A percentile compares a stretch with the other conserved stretches of the same genome.
Evolutionary conservation across 805 yeast genomes (phyloP).

Genomic region (Saturnispora mendoncae): DNA sequence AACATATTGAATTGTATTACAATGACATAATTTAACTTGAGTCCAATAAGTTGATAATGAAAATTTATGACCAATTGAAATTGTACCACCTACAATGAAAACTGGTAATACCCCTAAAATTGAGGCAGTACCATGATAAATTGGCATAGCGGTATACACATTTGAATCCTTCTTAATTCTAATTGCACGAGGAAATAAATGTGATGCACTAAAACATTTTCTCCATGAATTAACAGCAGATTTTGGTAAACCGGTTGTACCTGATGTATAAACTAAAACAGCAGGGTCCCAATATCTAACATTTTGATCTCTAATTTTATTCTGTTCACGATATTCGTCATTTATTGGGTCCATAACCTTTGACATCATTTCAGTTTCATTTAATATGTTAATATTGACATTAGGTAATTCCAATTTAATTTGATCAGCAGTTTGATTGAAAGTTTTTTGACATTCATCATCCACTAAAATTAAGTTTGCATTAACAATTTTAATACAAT

Average conservation of each 20-base stretch:
- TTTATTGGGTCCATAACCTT: slow-evolving; percentile 22
- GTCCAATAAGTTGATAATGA: slow-evolving; percentile 85
- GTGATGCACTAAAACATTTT: slow-evolving; percentile 64
- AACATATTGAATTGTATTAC: slow-evolving; percentile 85
- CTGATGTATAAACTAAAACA: slow-evolving; percentile 78
- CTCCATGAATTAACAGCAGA: slow-evolving; percentile 92
- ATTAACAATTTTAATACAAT: slow-evolving; percentile 66
- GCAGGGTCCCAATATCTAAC: slow-evolving; percentile 56
- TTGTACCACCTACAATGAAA: slow-evolving; percentile 55
- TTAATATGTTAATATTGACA: slow-evolving; percentile 15
- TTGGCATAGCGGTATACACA: slow-evolving; percentile 88
- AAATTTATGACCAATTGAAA: slow-evolving; percentile 72
- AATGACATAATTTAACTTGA: slow-evolving; percentile 59
- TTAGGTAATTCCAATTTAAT: slow-evolving; percentile 31
- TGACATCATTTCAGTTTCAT: slow-evolving; percentile 16
- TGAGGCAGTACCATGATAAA: slow-evolving; percentile 92
- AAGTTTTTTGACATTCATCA: slow-evolving; percentile 41
- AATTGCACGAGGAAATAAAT: slow-evolving; percentile 61
- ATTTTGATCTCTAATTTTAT: slow-evolving; percentile 47
- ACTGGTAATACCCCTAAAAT: slow-evolving; percentile 70
- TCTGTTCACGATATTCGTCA: slow-evolving; percentile 46
- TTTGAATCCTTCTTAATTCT: slow-evolving; percentile 45
- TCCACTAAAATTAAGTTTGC: slow-evolving; percentile 59
- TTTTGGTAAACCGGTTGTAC: slow-evolving; percentile 92
- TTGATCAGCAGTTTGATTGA: slow-evolving; percentile 35